phyloP scores from a whole-genome alignment of 495 filamentous ascomycete genomes.

The Lasiosphaeria hispida region DNA sequence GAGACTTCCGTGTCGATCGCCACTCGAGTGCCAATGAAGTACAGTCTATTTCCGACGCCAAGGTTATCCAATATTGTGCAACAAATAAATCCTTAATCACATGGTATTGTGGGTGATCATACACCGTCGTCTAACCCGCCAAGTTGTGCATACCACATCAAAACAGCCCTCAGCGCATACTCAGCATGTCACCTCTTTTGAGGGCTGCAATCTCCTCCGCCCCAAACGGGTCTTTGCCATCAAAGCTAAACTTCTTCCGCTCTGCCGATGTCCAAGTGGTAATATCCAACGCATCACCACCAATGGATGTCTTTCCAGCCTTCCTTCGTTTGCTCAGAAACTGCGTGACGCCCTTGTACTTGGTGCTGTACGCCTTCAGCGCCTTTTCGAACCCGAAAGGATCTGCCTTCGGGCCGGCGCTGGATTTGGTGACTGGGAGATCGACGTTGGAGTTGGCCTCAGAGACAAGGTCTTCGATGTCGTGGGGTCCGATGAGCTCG shows the following conservation, averaged over 20 bases:
- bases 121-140: too few relatives aligned
- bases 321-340: slow-evolving; percentile 8
- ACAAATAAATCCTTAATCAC: too few relatives aligned
- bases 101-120: too few relatives aligned
- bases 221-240: slow-evolving; percentile 6
- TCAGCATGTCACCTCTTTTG: slow-evolving; percentile 31
- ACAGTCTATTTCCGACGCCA: too few relatives aligned
- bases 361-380: slow-evolving; percentile 18
- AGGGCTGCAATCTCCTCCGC: slow-evolving; percentile 29
- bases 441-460: slow-evolving; percentile 17
- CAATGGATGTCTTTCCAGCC: slow-evolving; percentile 17
- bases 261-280: slow-evolving; percentile 31
- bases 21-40: too few relatives aligned
- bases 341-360: background rate
- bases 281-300: slow-evolving; percentile 36
- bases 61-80: too few relatives aligned
- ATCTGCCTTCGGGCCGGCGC: slow-evolving; percentile 20
- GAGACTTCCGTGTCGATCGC: too few relatives aligned
- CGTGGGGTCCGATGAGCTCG: slow-evolving; percentile 22
- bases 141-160: too few relatives aligned
- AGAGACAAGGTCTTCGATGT: slow-evolving; percentile 26
- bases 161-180: slow-evolving; percentile 8
- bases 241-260: slow-evolving; percentile 27
- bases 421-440: slow-evolving; percentile 16
- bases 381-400: slow-evolving; percentile 15